Percentiles rank a stretch among this genome's conserved stretches.
These are phyloP conservation scores for Withania somnifera DNA, from an alignment of 305 asterid genomes.

Conservation along the genomic window DNA sequence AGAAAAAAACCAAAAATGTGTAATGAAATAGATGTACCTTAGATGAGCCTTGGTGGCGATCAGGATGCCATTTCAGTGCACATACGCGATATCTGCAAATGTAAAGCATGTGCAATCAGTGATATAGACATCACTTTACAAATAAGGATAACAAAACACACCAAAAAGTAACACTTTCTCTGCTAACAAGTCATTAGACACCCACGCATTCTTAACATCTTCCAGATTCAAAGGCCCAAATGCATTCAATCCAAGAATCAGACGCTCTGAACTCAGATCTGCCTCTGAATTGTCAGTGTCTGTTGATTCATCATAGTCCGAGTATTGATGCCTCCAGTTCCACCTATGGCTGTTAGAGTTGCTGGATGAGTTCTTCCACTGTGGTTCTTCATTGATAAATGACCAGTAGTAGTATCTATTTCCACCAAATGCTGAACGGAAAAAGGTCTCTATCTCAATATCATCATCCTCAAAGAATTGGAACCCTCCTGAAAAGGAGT, in stretches of 20 bases:
- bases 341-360: conserved; percentile 30
- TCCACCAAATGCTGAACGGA: conserved; percentile 49
- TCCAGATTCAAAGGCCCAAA: conserved; percentile 69
- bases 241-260: conserved; percentile 58
- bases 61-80: conserved; percentile 98
- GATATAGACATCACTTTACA: background rate
- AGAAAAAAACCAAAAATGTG: background rate
- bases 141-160: background rate
- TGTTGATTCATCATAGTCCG: conserved; percentile 43
- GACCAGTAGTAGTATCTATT: conserved; percentile 36
- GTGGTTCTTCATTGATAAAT: conserved; percentile 42
- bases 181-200: background rate
- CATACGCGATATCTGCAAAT: conserved; percentile 64
- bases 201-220: conserved; percentile 81
- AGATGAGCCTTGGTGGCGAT: conserved; percentile 85
- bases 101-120: background rate
- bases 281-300: conserved; percentile 18
- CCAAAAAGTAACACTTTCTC: background rate
- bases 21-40: conserved; percentile 36
- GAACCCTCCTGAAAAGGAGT: conserved; percentile 28
- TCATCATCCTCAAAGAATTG: conserved; percentile 45
- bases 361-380: conserved; percentile 32
- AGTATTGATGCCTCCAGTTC: conserved; percentile 23
- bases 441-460: conserved; percentile 38
- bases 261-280: conserved; percentile 43